Evolutionary conservation across 2,329 filamentous ascomycete genomes (phyloP).

Genomic region (Trichoderma brevicompactum): DNA sequence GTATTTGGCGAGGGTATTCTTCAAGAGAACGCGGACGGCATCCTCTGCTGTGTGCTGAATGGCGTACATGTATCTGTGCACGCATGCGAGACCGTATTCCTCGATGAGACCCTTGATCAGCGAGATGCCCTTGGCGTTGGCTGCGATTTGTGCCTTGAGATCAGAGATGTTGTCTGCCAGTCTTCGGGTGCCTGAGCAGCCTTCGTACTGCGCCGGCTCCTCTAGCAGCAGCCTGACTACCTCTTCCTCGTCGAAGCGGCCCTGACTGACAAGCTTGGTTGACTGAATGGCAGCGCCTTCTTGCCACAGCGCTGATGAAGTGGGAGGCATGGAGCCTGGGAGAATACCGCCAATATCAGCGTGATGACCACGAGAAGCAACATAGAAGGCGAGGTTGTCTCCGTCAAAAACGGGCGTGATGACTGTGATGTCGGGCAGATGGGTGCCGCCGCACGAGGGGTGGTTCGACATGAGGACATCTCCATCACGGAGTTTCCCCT

Average conservation of each 20-base stretch:
- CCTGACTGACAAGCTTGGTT: constrained; percentile 74
- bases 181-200: constrained; percentile 78
- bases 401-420: constrained; percentile 44
- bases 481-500: constrained; percentile 44
- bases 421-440: constrained; percentile 47
- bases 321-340: constrained; percentile 81
- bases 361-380: constrained; percentile 64
- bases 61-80: constrained; percentile 62
- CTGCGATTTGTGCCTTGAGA: constrained; percentile 83
- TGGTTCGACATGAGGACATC: constrained; percentile 46
- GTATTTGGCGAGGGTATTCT: constrained; percentile 30
- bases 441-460: constrained; percentile 44
- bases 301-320: constrained; percentile 67
- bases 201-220: constrained; percentile 74
- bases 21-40: constrained; percentile 64
- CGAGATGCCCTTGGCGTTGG: constrained; percentile 82
- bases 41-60: constrained; percentile 53
- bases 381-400: constrained; percentile 52
- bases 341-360: constrained; percentile 72
- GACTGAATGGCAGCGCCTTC: constrained; percentile 68
- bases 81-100: constrained; percentile 72
- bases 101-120: constrained; percentile 72
- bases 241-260: constrained; percentile 76
- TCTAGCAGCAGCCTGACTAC: constrained; percentile 73
- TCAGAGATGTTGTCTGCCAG: constrained; percentile 84